Conservation (phyloP, 1,284 basidiomycete species). For the Heterobasidion parviporum region DNA sequence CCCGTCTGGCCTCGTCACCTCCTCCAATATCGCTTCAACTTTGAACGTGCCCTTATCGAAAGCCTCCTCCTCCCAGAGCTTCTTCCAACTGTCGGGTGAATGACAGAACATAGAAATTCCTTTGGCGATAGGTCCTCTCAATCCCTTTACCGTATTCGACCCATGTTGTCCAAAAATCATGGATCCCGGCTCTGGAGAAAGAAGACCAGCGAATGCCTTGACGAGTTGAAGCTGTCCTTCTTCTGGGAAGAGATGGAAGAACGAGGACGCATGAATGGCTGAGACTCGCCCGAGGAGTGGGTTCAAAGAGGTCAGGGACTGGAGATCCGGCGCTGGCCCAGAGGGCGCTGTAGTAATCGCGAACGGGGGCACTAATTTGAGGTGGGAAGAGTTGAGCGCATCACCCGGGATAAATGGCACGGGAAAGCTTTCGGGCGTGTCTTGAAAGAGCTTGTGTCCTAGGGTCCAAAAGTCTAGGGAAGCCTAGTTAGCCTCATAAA, state of each 20-base stretch:
- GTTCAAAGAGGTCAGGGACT: conserved; percentile 25
- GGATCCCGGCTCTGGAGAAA: conserved; percentile 24
- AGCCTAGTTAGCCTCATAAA: neutral
- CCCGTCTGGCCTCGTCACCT: neutral
- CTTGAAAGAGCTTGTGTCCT: conserved; percentile 19
- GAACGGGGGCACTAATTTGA: conserved; percentile 20
- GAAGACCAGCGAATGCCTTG: conserved; percentile 25
- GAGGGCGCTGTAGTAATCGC: conserved; percentile 12
- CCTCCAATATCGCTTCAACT: conserved; percentile 9
- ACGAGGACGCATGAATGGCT: conserved; percentile 32
- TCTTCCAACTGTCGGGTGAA: conserved; percentile 19
- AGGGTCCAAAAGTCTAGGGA: conserved; percentile 17
- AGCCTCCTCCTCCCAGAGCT: conserved; percentile 21
- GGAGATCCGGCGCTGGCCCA: conserved; percentile 20
- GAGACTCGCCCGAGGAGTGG: conserved; percentile 32
- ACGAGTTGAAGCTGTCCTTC: conserved; percentile 29
- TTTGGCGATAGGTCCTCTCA: neutral
- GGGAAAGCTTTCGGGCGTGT: conserved; percentile 27
- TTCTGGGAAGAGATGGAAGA: conserved; percentile 42
- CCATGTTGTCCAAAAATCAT: conserved; percentile 24
- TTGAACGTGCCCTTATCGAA: conserved; percentile 21
- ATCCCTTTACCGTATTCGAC: conserved; percentile 2
- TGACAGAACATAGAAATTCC: conserved; percentile 12
- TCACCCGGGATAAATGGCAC: conserved; percentile 35
- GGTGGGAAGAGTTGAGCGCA: conserved; percentile 24